A percentile compares a stretch with the other conserved stretches of the same genome.
Conservation (phyloP, 75 land plant species). For the Selaginella tamariscina region DNA sequence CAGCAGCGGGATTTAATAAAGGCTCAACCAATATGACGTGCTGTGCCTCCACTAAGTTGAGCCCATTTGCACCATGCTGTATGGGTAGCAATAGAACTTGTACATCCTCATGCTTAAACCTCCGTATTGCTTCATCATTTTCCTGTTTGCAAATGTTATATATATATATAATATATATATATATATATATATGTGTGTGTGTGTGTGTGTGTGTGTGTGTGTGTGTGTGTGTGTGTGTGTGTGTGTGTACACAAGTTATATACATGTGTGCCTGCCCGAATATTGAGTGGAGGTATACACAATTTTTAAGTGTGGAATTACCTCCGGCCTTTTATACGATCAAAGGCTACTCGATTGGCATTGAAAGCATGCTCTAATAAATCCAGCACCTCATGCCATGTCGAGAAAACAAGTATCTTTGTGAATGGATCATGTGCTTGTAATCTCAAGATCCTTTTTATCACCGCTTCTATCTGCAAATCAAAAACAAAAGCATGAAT, state of each 20-base stretch:
- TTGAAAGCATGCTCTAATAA: slow-evolving; percentile 70
- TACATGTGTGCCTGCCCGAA: no score
- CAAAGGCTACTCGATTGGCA: slow-evolving; percentile 48
- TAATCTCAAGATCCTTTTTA: slow-evolving; percentile 71
- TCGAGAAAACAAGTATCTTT: slow-evolving; percentile 80
- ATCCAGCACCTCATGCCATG: slow-evolving; percentile 96
- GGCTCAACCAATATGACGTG: slow-evolving; percentile 94
- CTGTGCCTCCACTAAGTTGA: slow-evolving; percentile 89
- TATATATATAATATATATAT: no score
- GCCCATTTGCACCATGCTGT: slow-evolving; percentile 92
- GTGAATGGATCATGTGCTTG: slow-evolving; percentile 47
- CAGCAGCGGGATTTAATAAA: slow-evolving; percentile 78
- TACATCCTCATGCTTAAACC: slow-evolving; percentile 12
- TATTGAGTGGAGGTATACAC: no score
- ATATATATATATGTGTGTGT: no score
- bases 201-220: no score
- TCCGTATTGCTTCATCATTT: slow-evolving; percentile 3
- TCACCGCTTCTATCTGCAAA: slow-evolving; percentile 78
- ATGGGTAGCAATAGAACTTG: slow-evolving; percentile 72
- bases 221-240: no score
- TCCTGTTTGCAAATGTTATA: no score
- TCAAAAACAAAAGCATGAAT: background rate
- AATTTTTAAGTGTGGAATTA: no score
- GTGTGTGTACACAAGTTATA: no score
- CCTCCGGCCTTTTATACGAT: slow-evolving; percentile 90